Base-by-base conservation (phyloP, 208 protist genomes). In the Angomonas deanei region DNA sequence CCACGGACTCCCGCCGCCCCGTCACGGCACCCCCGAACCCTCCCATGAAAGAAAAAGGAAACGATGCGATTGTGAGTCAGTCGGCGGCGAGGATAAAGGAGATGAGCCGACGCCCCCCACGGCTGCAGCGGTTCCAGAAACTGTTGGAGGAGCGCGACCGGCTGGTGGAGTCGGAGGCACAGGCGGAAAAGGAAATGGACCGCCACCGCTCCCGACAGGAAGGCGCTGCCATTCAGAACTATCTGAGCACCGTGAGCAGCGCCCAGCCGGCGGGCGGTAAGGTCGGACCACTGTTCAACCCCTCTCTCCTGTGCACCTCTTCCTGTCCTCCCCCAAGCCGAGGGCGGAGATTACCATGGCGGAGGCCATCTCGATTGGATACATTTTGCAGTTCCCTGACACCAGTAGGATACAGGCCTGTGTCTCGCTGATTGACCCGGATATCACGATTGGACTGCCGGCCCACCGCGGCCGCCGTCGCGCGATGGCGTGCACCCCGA, bases 371-470 rank as follows among this genome's bases (percentile, higher is more conserved):
- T 21, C 70, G 15, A 74, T 91, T 15, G 87, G 87, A 39, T 91
- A 84, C 49, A 80, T 91, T 2, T 66, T 91, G 66, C 87, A 91
- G 64, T 78, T 94, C 47, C 87, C 87, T 1, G 75, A 80, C 68
- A 82, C 76, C 42, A 54, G 78, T 42, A 56, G 74, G 39, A 94
- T 94, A 36, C 81, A 94, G 66, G 68, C 76, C 24, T 89, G 79
- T 33, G 87, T 94, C 31, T 91, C 84, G 15, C 60, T 77, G 26
- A 82, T 90, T 11, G 87, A 94, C 69, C 84, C 87, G 0, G 87
- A 94, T 61, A 80, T 94, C 27, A 84, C 81, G 1, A 58, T 94
- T 47, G 84, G 87, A 15, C 74, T 85, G 24, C 84, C 80, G 10
- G 66, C 71, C 38, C 83, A 94, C 53, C 82, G 87, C 11, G 74